Base-by-base conservation (phyloP, 2,329 filamentous ascomycete genomes). In the Aspergillus awamori region DNA sequence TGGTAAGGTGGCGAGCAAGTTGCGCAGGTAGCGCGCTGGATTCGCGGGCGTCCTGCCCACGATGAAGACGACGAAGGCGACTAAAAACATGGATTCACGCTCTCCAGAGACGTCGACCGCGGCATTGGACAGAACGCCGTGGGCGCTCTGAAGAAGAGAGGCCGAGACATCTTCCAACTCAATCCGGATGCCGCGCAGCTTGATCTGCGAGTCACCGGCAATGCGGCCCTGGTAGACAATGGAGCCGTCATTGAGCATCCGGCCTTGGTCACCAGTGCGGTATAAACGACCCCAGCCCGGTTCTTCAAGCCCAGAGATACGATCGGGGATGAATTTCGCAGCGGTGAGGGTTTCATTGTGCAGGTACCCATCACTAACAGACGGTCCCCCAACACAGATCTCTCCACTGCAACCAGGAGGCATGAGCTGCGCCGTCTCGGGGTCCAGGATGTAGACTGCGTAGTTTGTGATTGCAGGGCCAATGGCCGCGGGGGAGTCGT, bases 161-260 rank as follows among this genome's bases (percentile, higher is more conserved):
- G 60, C 59, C 53, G 77, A 77, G n/a, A 84, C 74, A 6, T 85
- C 84, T 3, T 71, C 65, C 0, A 86, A 68, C 13, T 86, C 82
- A 24, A 84, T 76, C 0, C 73, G 70, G 20, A 77, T 69, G 7
- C 72, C 73, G n/a, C 67, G 65, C 6, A 75, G 36, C 53, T 73
- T 74, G 26, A 74, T 53, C 57, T 73, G 65, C 6, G 69, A 69
- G 53, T 75, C 71, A 4, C 69, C 71, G 3, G 65, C 65, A 15
- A 75, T 71, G 8, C 75, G 72, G 4, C 70, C 71, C 2, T 70
- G 49, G 17, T 73, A 65, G 5, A 72, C 47, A 8, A 77, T 56
- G 4, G 66, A 49, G 2, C 74, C 74, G 47, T 75, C 66, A 11
- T 7, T 10, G 7, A 22, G 30, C 8, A 57, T 13, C 15, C 17